Evolutionary conservation across 2,329 filamentous ascomycete genomes (phyloP), one percentile per base, ranked within the genome.

Genomic region (Penicillium sp.): DNA sequence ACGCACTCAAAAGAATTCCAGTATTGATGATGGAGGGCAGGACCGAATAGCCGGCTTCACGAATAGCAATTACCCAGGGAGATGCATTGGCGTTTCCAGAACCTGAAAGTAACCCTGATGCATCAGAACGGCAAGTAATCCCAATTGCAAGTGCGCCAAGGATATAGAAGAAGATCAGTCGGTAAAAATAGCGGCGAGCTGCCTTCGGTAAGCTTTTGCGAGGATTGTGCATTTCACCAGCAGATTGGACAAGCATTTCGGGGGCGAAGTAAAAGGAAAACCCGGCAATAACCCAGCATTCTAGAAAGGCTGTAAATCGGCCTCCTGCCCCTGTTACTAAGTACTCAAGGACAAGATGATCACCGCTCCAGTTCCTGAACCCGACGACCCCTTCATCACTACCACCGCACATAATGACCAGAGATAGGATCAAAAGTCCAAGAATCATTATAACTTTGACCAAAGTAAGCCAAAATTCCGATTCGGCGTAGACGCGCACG

Each of bases 1-100:
- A 83, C 6, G 91, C 89, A 3, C 88, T 89, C 0, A 88, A 89
- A 18, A 92, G 78, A 11, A 92, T 82, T 8, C 91, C 84, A 16
- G 84, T 88, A 71, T 92, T 93, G 77, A 93, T 85, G 67, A 92
- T 85, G 63, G 83, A 76, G 5, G 84, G 81, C 2, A 90, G 81
- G 3, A 83, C 80, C 7, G 76, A 73, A 56, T 90, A 83, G 42
- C 86, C 86, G 28, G 86, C 87, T 20, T 72, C 71, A 48, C 71
- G 63, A 57, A 77, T 75, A 12, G 71, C 74, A 9, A 75, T 66
- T 42, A 77, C 74, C 51, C 74, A 77, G 0, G 75, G 72, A 3
- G 72, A 74, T 1, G 81, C 79, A 5, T 77, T 79, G 1, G 82
- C 82, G 50, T 79, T 81, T 5, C 74, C 72, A 24, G 77, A 79